Base-by-base conservation (phyloP, 352 stramenopile genomes). In the Phytopythium boreale region DNA sequence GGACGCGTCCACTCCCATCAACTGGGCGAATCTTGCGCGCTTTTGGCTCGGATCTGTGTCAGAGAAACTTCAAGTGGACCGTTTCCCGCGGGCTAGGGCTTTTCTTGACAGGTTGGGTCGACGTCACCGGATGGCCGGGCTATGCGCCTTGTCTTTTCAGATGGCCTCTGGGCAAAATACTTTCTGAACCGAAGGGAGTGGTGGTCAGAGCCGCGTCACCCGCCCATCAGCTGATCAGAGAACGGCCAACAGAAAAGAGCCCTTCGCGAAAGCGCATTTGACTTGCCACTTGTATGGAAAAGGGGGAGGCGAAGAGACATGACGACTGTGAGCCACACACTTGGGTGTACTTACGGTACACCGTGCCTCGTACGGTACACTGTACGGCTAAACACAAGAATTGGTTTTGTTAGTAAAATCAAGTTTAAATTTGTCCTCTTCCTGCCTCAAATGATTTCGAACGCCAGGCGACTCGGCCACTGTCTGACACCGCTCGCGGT, bases 131-230 rank as follows among this genome's bases (percentile, higher is more conserved):
- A 17, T 46, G 53, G 29, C 34, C 53, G 17, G 53, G 12, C 53
- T 14, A n/a, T 46, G 53, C n/a, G 20, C 17, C 15, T 10, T 46
- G 17, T 22, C 20, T 22, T 46, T 46, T 15, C 41, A n/a, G 41
- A 14, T 50, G 43, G 22, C 14, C 43, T 15, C 43, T 11, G 20
- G 43, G 4, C 5, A 27, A n/a, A 26, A 39, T 37, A 37, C 27
- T 41, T 57, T 57, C 51, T 57, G 52, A 59, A 59, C 52, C 52
- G 52, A 59, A 59, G 29, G 51, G 27, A 43, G 26, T 34, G 14
- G 24, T 56, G 50, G 24, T 37, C 14, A 56, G 50, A 56, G 50
- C 24, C 22, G 24, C 50, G 50, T 56, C 24, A 22, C 50, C 7
- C 50, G 50, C 31, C 50, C 31, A 46, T 15, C 41, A 50, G 20